These are phyloP conservation scores for Ophiostoma ips DNA, from an alignment of 2,329 filamentous ascomycete species.

Conservation along the genomic window DNA sequence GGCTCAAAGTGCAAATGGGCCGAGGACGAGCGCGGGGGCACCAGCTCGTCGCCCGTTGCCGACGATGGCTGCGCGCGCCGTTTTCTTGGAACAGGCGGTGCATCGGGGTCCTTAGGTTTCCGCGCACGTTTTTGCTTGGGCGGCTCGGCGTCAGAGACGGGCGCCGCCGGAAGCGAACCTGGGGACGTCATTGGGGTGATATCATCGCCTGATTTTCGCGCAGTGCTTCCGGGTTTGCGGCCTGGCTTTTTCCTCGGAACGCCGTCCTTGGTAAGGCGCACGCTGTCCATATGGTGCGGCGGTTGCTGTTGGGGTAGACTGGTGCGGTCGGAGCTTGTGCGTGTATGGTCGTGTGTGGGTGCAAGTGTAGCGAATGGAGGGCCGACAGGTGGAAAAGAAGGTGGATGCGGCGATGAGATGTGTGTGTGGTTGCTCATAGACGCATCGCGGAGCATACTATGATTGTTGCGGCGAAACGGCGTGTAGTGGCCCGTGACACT, in stretches of 20 bases:
- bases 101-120: slow-evolving; percentile 47
- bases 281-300: slow-evolving; percentile 21
- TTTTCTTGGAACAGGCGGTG: slow-evolving; percentile 39
- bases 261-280: slow-evolving; percentile 42
- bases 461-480: background rate
- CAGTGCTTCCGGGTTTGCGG: slow-evolving; percentile 43
- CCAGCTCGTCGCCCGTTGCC: background rate
- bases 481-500: background rate
- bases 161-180: slow-evolving; percentile 19
- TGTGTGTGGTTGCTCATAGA: slow-evolving; percentile 18
- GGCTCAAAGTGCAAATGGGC: slow-evolving; percentile 8
- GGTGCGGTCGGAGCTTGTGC: slow-evolving; percentile 18
- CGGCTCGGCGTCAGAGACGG: slow-evolving; percentile 22
- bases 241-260: slow-evolving; percentile 50
- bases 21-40: slow-evolving; percentile 6
- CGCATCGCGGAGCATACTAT: slow-evolving; percentile 15
- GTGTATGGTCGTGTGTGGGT: slow-evolving; percentile 24
- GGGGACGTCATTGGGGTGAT: slow-evolving; percentile 17
- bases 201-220: slow-evolving; percentile 15
- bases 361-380: slow-evolving; percentile 35
- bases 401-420: slow-evolving; percentile 36
- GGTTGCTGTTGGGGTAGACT: background rate
- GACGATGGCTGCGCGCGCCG: slow-evolving; percentile 26
- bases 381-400: slow-evolving; percentile 33
- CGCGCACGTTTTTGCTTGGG: slow-evolving; percentile 38